These are phyloP conservation scores for Aaosphaeria pasadenensis DNA, from an alignment of 2,329 filamentous ascomycete species.

Conservation along the genomic window DNA sequence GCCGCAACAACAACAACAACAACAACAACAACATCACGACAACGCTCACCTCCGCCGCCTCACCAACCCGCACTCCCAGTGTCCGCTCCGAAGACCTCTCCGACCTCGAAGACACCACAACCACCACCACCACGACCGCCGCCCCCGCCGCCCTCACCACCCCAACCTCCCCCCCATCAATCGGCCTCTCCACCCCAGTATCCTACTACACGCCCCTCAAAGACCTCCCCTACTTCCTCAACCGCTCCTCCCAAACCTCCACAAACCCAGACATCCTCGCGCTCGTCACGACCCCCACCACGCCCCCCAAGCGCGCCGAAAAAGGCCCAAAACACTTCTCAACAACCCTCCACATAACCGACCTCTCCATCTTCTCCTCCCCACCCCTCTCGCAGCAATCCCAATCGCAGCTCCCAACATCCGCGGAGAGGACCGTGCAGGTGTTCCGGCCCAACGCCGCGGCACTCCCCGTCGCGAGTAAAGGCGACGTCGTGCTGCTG, in stretches of 20 bases:
- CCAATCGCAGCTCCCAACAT: no score
- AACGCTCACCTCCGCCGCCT: neutral
- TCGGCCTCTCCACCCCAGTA: constrained; percentile 40
- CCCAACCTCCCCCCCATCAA: constrained; percentile 11
- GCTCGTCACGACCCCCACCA: constrained; percentile 37
- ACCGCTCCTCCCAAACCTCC: constrained; percentile 31
- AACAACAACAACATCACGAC: no score
- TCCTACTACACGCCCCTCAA: constrained; percentile 47
- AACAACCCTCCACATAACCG: constrained; percentile 42
- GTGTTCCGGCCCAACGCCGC: constrained; percentile 44
- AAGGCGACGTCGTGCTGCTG: constrained; percentile 46
- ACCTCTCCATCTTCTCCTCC: constrained; percentile 28
- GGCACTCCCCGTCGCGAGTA: constrained; percentile 39
- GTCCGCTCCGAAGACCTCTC: constrained; percentile 13
- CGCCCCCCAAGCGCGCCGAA: constrained; percentile 34
- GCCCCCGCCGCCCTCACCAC: neutral
- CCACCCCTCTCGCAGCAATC: no score
- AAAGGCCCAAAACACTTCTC: constrained; percentile 44
- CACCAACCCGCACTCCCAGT: constrained; percentile 6
- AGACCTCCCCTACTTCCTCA: constrained; percentile 39
- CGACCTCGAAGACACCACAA: constrained; percentile 5
- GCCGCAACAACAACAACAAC: neutral
- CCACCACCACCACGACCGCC: constrained; percentile 1
- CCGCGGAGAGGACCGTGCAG: constrained; percentile 28
- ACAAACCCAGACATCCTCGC: constrained; percentile 44